Percentiles rank a stretch among this genome's conserved stretches.
Conservation (phyloP, 768 basidiomycete species). For the Calvatia gigantea region DNA sequence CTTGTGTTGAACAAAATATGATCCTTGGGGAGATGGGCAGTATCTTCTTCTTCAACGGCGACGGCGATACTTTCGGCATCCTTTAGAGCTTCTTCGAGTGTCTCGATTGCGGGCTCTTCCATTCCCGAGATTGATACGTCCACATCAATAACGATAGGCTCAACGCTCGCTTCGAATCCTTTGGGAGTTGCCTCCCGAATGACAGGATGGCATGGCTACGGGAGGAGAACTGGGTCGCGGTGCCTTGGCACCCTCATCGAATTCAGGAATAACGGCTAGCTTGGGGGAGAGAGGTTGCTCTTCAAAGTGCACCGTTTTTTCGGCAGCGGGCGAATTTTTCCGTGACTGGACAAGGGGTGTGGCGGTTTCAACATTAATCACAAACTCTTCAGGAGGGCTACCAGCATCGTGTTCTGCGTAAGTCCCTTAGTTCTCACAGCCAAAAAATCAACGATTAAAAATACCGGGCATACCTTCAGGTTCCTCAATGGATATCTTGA, state of each 20-base stretch:
- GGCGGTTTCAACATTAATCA: background rate
- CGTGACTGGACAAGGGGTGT: background rate
- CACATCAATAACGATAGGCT: background rate
- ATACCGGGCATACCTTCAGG: slow-evolving; percentile 1
- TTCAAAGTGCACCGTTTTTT: background rate
- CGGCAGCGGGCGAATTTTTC: background rate
- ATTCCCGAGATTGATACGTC: background rate
- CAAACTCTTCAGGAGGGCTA: background rate
- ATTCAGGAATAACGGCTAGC: background rate
- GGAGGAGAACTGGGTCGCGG: background rate
- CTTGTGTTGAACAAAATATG: background rate
- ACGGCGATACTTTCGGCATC: background rate
- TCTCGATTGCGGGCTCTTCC: background rate
- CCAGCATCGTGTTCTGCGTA: background rate
- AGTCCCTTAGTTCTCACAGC: background rate
- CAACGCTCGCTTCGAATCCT: background rate
- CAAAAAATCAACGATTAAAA: background rate
- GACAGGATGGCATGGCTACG: background rate
- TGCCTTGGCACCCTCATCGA: background rate
- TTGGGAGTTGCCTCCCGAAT: background rate
- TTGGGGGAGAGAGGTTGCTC: background rate
- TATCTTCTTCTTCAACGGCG: background rate
- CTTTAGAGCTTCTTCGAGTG: background rate
- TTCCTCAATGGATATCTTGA: slow-evolving; percentile 1
- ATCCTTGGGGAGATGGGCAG: background rate